Percentiles rank a stretch among this genome's conserved stretches.
These are phyloP conservation scores for Pyrus hybrid DNA, from an alignment of 331 rosid genomes.

Conservation along the genomic window DNA sequence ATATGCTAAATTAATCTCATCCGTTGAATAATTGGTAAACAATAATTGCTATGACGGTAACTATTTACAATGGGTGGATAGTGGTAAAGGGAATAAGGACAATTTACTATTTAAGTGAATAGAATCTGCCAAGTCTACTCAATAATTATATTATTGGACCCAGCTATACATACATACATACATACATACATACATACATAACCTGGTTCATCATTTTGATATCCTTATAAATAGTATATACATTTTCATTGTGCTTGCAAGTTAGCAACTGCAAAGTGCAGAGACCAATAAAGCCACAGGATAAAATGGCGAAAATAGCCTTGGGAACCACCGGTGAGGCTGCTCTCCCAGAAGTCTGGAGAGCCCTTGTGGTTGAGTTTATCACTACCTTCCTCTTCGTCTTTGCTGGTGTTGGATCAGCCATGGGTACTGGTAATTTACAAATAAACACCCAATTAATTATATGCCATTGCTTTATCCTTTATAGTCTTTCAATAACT, in stretches of 20 bases:
- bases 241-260: background rate
- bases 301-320: conserved; percentile 32
- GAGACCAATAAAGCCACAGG: background rate
- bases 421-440: conserved; percentile 53
- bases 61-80: too few relatives aligned
- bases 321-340: conserved; percentile 46
- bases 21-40: too few relatives aligned
- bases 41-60: too few relatives aligned
- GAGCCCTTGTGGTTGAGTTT: conserved; percentile 73
- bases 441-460: background rate
- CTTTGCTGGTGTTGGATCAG: conserved; percentile 74
- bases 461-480: background rate
- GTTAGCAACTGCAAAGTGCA: background rate
- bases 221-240: background rate
- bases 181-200: background rate
- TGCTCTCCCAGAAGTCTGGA: conserved; percentile 53
- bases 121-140: too few relatives aligned
- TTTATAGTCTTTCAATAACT: background rate
- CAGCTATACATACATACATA: background rate
- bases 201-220: background rate
- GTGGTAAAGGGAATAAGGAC: too few relatives aligned
- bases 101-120: too few relatives aligned
- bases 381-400: conserved; percentile 77
- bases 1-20: too few relatives aligned
- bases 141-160: background rate